Base-by-base conservation (phyloP, 345 rosid species). In the Diplotaxis tenuifolia region DNA sequence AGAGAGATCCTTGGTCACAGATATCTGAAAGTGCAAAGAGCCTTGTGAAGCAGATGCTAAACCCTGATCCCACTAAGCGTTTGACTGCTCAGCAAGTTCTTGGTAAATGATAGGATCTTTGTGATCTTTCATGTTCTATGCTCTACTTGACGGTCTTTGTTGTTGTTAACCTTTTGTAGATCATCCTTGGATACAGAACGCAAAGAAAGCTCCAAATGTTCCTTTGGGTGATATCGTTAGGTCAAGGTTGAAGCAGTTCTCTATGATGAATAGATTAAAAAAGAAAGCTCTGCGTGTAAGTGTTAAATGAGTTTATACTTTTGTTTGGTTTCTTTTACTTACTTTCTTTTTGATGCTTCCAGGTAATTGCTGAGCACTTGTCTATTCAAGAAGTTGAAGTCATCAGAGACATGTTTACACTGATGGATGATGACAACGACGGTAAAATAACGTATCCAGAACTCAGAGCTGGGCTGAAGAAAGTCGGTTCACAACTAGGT, bases 301-400 rank as follows among this genome's bases (percentile, higher is more conserved):
- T 18, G 29, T 53, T 25, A 12, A 25, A 12, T 34, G 32, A 4
- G 45, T 57, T 36, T 21, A 77, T 22, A 22, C 12, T 31, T 55
- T 36, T 19, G 23, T 31, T 64, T 49, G 53, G 53, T 16, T 45
- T 45, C 52, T 47, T 68, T 69, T 18, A 63, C 57, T 38, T 27
- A 38, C 52, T 61, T 32, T 14, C 9, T 1, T 56, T 62, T 31
- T 64, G 27, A 16, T 70, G 25, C 54, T 65, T 65, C 56, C 79
- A 93, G 98, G 98, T 95, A n/a, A 95, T 95, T 20, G 99, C 97
- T 0, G 99, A 91, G 66, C 99, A 95, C 70, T 85, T 95, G 70
- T 84, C 93, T 57, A 71, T 86, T 53, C 86, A 92, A 79, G 99
- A 95, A 84, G 90, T 95, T 47, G 96, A 88, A 82, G 93, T 89